A percentile compares a stretch with the other conserved stretches of the same genome.
Conservation (phyloP, 169 alveolate species). For the Toxoplasma gondii region DNA sequence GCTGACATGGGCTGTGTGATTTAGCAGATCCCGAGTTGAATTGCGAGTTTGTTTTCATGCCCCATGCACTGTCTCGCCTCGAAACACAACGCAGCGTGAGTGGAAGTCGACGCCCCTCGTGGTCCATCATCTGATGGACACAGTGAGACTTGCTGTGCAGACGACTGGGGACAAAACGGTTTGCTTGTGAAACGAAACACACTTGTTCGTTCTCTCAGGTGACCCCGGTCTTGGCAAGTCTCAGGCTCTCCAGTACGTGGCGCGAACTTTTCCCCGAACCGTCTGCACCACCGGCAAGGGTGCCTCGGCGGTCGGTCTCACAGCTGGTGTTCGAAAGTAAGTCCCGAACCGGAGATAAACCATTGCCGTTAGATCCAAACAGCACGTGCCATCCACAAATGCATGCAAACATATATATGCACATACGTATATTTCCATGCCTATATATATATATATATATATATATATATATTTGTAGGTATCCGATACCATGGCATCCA, state of each 20-base stretch:
- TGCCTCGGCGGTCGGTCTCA: conserved; percentile 99
- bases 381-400: neutral
- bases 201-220: conserved; percentile 66
- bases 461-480: neutral
- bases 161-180: no score
- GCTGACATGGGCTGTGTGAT: no score
- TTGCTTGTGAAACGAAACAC: no score
- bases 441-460: no score
- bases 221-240: conserved; percentile 99
- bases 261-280: conserved; percentile 95
- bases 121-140: no score
- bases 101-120: no score
- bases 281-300: conserved; percentile 98
- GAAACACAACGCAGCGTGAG: no score
- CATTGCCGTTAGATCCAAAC: neutral
- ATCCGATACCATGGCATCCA: neutral
- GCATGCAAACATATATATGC: neutral
- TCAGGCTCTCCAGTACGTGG: conserved; percentile 97
- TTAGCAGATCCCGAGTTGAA: no score
- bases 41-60: no score
- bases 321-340: conserved; percentile 93
- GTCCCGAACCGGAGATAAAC: neutral
- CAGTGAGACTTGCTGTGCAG: no score
- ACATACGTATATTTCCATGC: neutral
- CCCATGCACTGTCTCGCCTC: no score